Evolutionary conservation across 768 basidiomycete genomes (phyloP).

Genomic region (Termitomyces sp.): DNA sequence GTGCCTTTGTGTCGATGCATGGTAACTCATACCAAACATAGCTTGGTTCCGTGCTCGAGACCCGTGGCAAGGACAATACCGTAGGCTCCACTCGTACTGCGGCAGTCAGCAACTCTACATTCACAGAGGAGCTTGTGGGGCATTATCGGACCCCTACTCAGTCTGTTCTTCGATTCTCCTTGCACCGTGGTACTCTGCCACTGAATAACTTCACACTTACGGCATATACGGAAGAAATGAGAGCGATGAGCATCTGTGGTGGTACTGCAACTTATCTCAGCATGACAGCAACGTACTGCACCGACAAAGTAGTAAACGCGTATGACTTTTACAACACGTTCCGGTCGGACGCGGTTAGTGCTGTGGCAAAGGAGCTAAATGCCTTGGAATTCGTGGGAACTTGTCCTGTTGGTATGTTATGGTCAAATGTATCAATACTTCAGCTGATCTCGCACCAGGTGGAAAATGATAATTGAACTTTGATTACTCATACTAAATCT

Average conservation of each 20-base stretch:
- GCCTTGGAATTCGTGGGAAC: slow-evolving; percentile 6
- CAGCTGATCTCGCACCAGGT: neutral
- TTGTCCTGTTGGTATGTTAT: slow-evolving; percentile 3
- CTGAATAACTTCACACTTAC: neutral
- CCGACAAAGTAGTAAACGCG: slow-evolving; percentile 1
- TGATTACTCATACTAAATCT: neutral
- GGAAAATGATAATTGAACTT: neutral
- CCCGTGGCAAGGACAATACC: slow-evolving; percentile 8
- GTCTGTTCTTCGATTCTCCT: slow-evolving; percentile 1
- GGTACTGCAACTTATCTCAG: slow-evolving; percentile 9
- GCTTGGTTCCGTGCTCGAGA: slow-evolving; percentile 4
- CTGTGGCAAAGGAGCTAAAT: neutral
- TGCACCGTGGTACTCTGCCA: neutral
- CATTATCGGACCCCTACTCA: slow-evolving; percentile 3
- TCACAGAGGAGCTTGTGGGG: slow-evolving; percentile 6
- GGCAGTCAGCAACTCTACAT: neutral
- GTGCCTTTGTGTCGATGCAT: neutral
- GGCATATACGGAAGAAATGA: slow-evolving; percentile 8
- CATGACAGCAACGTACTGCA: slow-evolving; percentile 7
- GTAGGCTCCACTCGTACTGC: slow-evolving; percentile 6
- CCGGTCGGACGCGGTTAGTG: neutral
- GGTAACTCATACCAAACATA: neutral
- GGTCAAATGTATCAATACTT: neutral
- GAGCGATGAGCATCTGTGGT: slow-evolving; percentile 9
- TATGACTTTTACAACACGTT: slow-evolving; percentile 2